A percentile compares a stretch with the other conserved stretches of the same genome.
These are phyloP conservation scores for Nakaseomyces uthaithaninus DNA, from an alignment of 1,139 yeast species.

Conservation along the genomic window DNA sequence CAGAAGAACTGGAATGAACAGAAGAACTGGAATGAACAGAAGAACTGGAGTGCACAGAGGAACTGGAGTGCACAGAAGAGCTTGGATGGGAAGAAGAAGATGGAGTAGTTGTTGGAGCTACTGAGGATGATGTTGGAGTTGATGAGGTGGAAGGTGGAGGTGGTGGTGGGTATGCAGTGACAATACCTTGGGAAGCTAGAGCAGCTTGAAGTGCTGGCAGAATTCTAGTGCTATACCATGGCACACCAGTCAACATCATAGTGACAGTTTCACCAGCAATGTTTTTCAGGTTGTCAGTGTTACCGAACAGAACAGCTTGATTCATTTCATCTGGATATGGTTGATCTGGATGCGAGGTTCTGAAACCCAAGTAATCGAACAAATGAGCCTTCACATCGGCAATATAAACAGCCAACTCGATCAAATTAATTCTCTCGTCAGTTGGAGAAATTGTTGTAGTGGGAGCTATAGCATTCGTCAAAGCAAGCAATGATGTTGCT, in stretches of 20 bases:
- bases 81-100: background rate
- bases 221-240: slow-evolving; percentile 13
- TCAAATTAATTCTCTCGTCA: slow-evolving; percentile 9
- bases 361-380: slow-evolving; percentile 7
- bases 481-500: background rate
- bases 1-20: slow-evolving; percentile 12
- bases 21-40: slow-evolving; percentile 19
- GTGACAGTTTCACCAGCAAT: slow-evolving; percentile 8
- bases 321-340: slow-evolving; percentile 9
- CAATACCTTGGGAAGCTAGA: slow-evolving; percentile 9
- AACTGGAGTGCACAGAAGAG: background rate
- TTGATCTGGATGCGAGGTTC: slow-evolving; percentile 8
- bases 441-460: slow-evolving; percentile 10
- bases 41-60: background rate
- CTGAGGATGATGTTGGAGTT: background rate
- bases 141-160: background rate
- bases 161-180: slow-evolving; percentile 5
- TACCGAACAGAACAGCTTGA: slow-evolving; percentile 7
- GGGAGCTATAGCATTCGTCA: slow-evolving; percentile 8
- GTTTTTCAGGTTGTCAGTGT: slow-evolving; percentile 1
- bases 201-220: slow-evolving; percentile 7
- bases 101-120: background rate
- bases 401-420: slow-evolving; percentile 10
- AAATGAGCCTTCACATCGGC: slow-evolving; percentile 9
- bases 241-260: slow-evolving; percentile 14